A percentile compares a stretch with the other conserved stretches of the same genome.
phyloP scores from a whole-genome alignment of 129 eudicot genomes.

The Apium graveolens region DNA sequence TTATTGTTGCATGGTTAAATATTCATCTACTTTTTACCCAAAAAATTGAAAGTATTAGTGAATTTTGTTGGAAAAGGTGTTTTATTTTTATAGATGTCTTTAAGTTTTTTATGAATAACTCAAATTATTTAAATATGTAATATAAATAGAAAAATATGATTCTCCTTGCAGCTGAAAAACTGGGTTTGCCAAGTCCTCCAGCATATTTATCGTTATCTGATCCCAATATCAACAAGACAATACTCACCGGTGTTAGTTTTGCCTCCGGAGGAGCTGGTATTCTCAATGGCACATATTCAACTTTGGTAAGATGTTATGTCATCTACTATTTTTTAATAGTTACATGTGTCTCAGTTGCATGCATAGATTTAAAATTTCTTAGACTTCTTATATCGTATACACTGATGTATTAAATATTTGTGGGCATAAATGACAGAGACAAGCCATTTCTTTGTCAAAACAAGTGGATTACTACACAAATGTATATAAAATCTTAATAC shows the following conservation, averaged over 20 bases:
- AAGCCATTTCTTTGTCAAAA: slow-evolving; percentile 37
- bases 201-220: slow-evolving; percentile 36
- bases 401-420: not conserved
- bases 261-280: slow-evolving; percentile 77
- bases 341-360: not conserved
- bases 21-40: too few species aligned
- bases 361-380: not conserved
- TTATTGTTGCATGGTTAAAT: too few species aligned
- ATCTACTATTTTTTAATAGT: too few species aligned
- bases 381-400: not conserved
- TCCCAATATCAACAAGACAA: slow-evolving; percentile 13
- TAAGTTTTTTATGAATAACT: too few species aligned
- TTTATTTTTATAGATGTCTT: too few species aligned
- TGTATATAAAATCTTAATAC: slow-evolving; percentile 36
- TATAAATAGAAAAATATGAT: not conserved
- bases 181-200: slow-evolving; percentile 51
- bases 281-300: slow-evolving; percentile 47
- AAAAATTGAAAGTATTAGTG: too few species aligned
- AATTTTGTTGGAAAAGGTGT: not conserved
- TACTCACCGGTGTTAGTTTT: slow-evolving; percentile 47
- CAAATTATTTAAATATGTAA: too few species aligned
- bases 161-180: slow-evolving; percentile 44
- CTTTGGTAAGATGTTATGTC: slow-evolving; percentile 17
- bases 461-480: slow-evolving; percentile 43
- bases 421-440: slow-evolving; percentile 25